Base-by-base conservation (phyloP, 768 basidiomycete species). In the Austroboletus eburneus region DNA sequence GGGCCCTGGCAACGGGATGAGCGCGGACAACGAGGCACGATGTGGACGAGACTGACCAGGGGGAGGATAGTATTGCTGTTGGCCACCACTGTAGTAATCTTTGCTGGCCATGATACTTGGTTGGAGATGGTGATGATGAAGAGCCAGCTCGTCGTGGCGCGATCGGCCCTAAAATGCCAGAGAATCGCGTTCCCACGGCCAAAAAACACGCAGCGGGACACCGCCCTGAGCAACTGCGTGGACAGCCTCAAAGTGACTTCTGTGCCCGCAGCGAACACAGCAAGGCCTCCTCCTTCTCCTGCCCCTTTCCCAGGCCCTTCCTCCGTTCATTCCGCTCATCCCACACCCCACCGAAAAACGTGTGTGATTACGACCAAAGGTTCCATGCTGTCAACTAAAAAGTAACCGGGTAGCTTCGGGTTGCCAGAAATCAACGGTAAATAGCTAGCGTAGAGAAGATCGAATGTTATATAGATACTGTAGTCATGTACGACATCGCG, bases 71-170 rank as follows among this genome's bases (percentile, higher is more conserved):
- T 77, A 77, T 55, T 77, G 79, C 17, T 65, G 72, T 49, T 77
- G 74, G 35, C 69, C 69, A 54, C 63, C 62, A n/a, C n/a, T n/a
- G 67, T 87, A 88, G 57, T 85, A 90, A 57, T 88, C 86, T 67
- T 82, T 80, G 60, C 80, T 83, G 51, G 85, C 83, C 87, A 85
- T 84, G 55, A 48, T 55, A 51, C 24, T 48, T 24, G 27, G 29
- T 37, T 44, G 46, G 36, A 50, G 59, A 56, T 53, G 35, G 44
- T 25, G 47, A 29, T 39, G 48, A 52, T 27, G 46, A 50, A 50
- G 42, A 54, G 29, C 27, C 7, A 52, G 49, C 35, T 29, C 39
- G 48, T 46, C 46, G 51, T 53, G 51, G 42, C 10, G 22, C 17
- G 25, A 12, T 27, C 33, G 44, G 48, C 50, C 57, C 61, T 63